phyloP scores from a whole-genome alignment of 352 stramenopile species.

The Thalassiosira sp. region DNA sequence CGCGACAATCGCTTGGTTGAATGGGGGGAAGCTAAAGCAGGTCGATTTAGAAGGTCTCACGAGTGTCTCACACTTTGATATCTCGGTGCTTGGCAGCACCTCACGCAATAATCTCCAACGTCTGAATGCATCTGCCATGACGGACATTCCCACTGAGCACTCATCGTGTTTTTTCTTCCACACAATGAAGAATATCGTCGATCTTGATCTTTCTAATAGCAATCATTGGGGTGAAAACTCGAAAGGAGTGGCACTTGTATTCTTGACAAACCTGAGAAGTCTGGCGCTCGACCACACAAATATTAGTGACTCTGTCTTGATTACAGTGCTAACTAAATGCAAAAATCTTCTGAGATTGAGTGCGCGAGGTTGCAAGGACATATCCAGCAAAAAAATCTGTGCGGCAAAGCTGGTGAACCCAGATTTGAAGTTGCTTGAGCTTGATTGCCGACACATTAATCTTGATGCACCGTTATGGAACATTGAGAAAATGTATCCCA shows the following conservation, averaged over 20 bases:
- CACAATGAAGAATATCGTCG: neutral
- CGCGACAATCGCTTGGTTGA: neutral
- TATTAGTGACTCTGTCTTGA: constrained; percentile 1
- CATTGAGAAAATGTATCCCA: constrained; percentile 7
- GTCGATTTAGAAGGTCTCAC: neutral
- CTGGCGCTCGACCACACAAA: constrained; percentile 23
- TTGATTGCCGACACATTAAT: constrained; percentile 27
- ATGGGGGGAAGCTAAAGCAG: neutral
- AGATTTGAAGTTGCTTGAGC: constrained; percentile 20
- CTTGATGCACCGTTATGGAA: constrained; percentile 14
- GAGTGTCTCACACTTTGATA: neutral
- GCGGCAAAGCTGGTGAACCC: neutral
- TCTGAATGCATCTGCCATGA: neutral
- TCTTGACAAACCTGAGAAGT: constrained; percentile 17
- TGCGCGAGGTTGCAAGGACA: constrained; percentile 4
- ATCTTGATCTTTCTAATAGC: constrained; percentile 9
- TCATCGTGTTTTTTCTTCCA: neutral
- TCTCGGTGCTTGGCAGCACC: neutral
- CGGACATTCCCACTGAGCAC: neutral
- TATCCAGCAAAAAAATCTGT: constrained; percentile 15
- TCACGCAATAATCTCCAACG: neutral
- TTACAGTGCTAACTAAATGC: constrained; percentile 11
- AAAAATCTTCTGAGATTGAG: constrained; percentile 21
- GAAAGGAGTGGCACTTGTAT: neutral
- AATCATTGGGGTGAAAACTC: neutral